These are phyloP conservation scores for Salix caprea DNA, from an alignment of 345 rosid species.

Conservation along the genomic window DNA sequence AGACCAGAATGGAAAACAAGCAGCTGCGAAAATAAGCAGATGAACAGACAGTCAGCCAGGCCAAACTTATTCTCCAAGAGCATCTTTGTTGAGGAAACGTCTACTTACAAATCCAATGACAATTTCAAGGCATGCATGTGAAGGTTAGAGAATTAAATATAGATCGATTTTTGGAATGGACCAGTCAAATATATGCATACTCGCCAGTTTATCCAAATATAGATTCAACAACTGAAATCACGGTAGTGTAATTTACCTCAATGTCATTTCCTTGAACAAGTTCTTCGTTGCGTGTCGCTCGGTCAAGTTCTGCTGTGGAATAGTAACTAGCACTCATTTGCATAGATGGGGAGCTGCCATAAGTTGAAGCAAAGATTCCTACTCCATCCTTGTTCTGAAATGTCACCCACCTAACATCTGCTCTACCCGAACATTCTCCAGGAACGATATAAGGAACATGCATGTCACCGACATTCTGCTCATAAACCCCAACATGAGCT, in stretches of 20 bases:
- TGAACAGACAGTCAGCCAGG: background rate
- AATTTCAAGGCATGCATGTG: background rate
- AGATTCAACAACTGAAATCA: background rate
- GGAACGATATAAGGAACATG: conserved; percentile 96
- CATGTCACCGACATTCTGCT: conserved; percentile 59
- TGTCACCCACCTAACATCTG: conserved; percentile 94
- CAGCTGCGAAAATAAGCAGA: background rate
- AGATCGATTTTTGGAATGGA: too few relatives aligned
- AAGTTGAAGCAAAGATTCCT: conserved; percentile 79
- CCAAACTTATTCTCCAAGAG: background rate
- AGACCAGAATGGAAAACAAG: background rate
- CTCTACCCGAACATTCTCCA: conserved; percentile 84
- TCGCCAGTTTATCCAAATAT: background rate
- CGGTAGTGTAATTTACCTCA: conserved; percentile 44
- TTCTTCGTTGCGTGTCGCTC: conserved; percentile 68
- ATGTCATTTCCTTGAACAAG: conserved; percentile 62
- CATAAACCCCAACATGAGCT: conserved; percentile 70
- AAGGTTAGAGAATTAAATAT: background rate
- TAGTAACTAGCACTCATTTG: conserved; percentile 92
- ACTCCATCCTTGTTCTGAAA: conserved; percentile 61
- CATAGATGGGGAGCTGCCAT: conserved; percentile 75
- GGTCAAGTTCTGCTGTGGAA: conserved; percentile 59
- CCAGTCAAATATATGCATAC: background rate
- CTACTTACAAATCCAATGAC: background rate
- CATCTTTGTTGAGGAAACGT: background rate